Conservation (phyloP, 2,329 filamentous ascomycete species). For the Penicillium sp. region DNA sequence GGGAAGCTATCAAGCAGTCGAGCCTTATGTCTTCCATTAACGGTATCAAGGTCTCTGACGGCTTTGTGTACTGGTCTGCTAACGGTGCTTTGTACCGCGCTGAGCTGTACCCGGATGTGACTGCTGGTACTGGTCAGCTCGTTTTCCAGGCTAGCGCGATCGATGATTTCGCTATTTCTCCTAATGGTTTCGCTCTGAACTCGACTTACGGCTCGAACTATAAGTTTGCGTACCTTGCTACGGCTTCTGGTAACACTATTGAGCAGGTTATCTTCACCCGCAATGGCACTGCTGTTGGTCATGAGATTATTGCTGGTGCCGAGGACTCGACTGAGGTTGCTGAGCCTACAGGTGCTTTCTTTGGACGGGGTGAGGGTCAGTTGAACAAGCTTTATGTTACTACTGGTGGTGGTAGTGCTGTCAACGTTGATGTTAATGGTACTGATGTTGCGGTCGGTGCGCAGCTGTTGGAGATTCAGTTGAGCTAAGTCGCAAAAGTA, state of each 20-base stretch:
- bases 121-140: background rate
- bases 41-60: background rate
- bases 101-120: background rate
- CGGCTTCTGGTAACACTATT: background rate
- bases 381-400: background rate
- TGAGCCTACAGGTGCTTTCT: background rate
- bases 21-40: background rate
- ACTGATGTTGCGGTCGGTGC: background rate
- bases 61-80: background rate
- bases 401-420: background rate
- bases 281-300: background rate
- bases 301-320: conserved; percentile 2
- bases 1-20: background rate
- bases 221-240: background rate
- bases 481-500: background rate
- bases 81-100: background rate
- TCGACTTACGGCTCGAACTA: background rate
- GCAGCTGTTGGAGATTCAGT: background rate
- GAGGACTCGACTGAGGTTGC: background rate
- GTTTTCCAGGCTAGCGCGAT: background rate
- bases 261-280: conserved; percentile 4
- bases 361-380: background rate
- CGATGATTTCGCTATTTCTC: background rate
- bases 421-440: background rate
- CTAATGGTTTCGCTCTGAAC: background rate